phyloP scores from a whole-genome alignment of 1,284 basidiomycete genomes.

The Cutaneotrichosporon cyanovorans region DNA sequence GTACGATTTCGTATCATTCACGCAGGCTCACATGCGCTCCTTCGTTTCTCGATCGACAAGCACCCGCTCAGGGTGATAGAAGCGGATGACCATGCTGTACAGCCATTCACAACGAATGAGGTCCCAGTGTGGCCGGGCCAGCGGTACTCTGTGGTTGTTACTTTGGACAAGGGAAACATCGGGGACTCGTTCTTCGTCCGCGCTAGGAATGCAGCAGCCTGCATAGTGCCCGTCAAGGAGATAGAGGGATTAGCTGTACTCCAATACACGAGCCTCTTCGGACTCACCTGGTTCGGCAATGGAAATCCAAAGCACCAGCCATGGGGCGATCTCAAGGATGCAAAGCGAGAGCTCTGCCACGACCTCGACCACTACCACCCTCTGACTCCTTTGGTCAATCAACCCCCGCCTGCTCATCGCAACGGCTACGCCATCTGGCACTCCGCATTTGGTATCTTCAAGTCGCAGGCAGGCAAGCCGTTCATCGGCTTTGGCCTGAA shows the following conservation, averaged over 20 bases:
- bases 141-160: constrained; percentile 36
- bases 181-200: constrained; percentile 37
- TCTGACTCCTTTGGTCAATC: constrained; percentile 11
- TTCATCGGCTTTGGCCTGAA: constrained; percentile 26
- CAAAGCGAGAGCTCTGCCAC: neutral
- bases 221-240: neutral
- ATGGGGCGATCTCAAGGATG: constrained; percentile 16
- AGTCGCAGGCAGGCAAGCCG: constrained; percentile 14
- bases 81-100: constrained; percentile 23
- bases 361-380: constrained; percentile 8
- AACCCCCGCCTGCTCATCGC: neutral
- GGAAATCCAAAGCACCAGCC: constrained; percentile 14
- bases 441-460: constrained; percentile 17
- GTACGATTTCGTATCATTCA: constrained; percentile 26
- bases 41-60: constrained; percentile 29
- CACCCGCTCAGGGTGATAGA: constrained; percentile 30
- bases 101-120: constrained; percentile 24
- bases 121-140: constrained; percentile 25
- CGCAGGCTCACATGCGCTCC: constrained; percentile 10
- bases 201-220: constrained; percentile 17
- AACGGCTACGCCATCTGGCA: constrained; percentile 3
- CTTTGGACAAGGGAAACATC: constrained; percentile 23
- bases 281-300: constrained; percentile 7
- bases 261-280: constrained; percentile 9
- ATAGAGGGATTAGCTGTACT: constrained; percentile 4